Percentiles rank a stretch among this genome's conserved stretches.
These are phyloP conservation scores for Mycena indigotica DNA, from an alignment of 768 basidiomycete species.

Conservation along the genomic window DNA sequence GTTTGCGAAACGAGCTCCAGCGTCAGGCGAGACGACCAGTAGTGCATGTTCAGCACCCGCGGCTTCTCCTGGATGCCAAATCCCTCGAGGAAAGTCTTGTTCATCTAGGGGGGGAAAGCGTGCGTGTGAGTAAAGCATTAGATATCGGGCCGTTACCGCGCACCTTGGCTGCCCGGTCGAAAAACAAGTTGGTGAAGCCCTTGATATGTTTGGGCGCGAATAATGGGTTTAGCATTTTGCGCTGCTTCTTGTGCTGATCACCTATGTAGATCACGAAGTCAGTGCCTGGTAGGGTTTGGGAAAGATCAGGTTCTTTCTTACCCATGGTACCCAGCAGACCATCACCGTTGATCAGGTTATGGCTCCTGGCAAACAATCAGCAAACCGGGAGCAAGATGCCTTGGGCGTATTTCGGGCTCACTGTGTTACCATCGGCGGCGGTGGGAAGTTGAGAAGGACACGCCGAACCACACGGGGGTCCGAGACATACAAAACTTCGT, in stretches of 20 bases:
- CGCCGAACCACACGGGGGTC: slow-evolving; percentile 33
- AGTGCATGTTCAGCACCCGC: slow-evolving; percentile 21
- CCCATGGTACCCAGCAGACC: slow-evolving; percentile 28
- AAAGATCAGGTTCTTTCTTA: neutral
- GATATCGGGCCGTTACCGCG: slow-evolving; percentile 2
- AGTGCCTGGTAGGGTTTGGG: no score
- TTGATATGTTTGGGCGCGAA: slow-evolving; percentile 36
- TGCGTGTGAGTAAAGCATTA: neutral
- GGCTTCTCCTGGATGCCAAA: slow-evolving; percentile 16
- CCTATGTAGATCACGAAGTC: slow-evolving; percentile 16
- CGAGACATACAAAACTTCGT: slow-evolving; percentile 27
- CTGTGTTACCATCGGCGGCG: slow-evolving; percentile 14
- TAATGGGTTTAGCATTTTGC: slow-evolving; percentile 36
- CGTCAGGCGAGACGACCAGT: slow-evolving; percentile 26
- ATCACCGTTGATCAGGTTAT: slow-evolving; percentile 25
- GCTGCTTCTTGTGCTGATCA: slow-evolving; percentile 32
- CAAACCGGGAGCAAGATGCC: neutral
- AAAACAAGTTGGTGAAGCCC: slow-evolving; percentile 32
- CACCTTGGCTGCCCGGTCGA: slow-evolving; percentile 29
- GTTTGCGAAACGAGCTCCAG: slow-evolving; percentile 27
- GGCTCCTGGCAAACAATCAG: slow-evolving; percentile 18
- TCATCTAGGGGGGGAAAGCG: neutral
- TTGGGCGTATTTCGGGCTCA: neutral
- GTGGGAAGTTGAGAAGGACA: slow-evolving; percentile 29
- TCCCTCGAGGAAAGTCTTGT: slow-evolving; percentile 14